Evolutionary conservation across 345 rosid species (phyloP), one percentile per base, ranked within the genome.

Genomic region (Reutealis trisperma): DNA sequence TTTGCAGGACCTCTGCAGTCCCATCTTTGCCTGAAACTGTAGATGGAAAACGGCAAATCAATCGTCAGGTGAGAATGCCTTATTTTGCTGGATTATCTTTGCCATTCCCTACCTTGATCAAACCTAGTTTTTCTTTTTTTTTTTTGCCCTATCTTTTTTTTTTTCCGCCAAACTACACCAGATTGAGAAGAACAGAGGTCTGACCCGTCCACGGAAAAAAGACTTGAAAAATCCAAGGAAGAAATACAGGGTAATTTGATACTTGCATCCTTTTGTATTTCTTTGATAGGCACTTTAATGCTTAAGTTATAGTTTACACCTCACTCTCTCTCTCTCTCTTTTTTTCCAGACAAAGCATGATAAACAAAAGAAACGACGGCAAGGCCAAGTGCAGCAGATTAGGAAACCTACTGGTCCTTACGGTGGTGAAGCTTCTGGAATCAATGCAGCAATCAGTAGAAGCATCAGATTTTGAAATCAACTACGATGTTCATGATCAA

Each of bases 191-290:
- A 89, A 93, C 83, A 90, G 87, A 84, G 96, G 98, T 73, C 76
- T 95, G 74, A 91, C 96, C 8, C 92, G 91, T 42, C 68, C 75
- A 4, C 90, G 92, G 58, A 89, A 86, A 85, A 95, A 84, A 86
- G 79, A 78, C 12, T 52, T 5, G 6, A 95, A 95, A 77, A 92
- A 92, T 78, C 99, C 98, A 8, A 88, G 99, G 80, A 92, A 89
- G 91, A 94, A 92, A 49, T 87, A 91, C 86, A 72, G 92, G 93
- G 96, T 88, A 87, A 52, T 14, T 10, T 16, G 30, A n/a, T 64
- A 21, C 34, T 21, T 58, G 27, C 18, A 11, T 63, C 16, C 5
- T 67, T 44, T 6, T 37, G 9, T 44, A 47, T 47, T 22, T 30
- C 19, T 51, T 60, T 42, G 14, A 49, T 19, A 21, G 18, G 47